Conservation (phyloP, 345 rosid genomes). For the Linum trigynum region DNA sequence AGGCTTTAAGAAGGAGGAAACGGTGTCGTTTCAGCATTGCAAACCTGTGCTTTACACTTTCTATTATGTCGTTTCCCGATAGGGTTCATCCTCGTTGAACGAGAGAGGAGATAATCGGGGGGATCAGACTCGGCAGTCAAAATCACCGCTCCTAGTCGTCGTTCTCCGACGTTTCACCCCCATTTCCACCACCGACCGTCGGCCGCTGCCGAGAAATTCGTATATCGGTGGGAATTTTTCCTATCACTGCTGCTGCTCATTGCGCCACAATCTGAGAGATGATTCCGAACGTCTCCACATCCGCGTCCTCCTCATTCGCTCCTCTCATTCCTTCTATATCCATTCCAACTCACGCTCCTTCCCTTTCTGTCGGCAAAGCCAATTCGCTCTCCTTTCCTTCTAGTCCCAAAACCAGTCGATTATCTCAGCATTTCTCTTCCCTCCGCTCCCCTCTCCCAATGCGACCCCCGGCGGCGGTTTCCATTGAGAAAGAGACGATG, state of each 20-base stretch:
- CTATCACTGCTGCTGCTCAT: background rate
- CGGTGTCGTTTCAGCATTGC: background rate
- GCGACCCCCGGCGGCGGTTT: constrained; percentile 8
- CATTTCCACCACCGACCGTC: background rate
- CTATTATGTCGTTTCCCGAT: background rate
- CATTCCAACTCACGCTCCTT: background rate
- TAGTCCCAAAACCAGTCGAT: background rate
- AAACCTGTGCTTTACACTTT: no score
- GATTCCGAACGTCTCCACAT: background rate
- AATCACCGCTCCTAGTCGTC: background rate
- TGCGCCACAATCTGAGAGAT: background rate
- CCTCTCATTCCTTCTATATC: background rate
- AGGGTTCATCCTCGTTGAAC: background rate
- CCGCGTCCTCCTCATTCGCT: background rate
- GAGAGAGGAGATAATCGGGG: background rate
- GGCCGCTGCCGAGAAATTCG: background rate
- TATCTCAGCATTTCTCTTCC: background rate
- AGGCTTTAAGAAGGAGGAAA: background rate
- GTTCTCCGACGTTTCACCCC: background rate
- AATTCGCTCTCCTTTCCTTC: background rate
- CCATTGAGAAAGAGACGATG: constrained; percentile 25
- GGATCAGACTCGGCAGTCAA: background rate
- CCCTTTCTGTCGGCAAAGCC: background rate
- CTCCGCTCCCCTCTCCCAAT: background rate
- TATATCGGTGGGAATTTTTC: background rate